A percentile compares a stretch with the other conserved stretches of the same genome.
These are phyloP conservation scores for Aspergillus sojae DNA, from an alignment of 2,329 filamentous ascomycete genomes.

Conservation along the genomic window DNA sequence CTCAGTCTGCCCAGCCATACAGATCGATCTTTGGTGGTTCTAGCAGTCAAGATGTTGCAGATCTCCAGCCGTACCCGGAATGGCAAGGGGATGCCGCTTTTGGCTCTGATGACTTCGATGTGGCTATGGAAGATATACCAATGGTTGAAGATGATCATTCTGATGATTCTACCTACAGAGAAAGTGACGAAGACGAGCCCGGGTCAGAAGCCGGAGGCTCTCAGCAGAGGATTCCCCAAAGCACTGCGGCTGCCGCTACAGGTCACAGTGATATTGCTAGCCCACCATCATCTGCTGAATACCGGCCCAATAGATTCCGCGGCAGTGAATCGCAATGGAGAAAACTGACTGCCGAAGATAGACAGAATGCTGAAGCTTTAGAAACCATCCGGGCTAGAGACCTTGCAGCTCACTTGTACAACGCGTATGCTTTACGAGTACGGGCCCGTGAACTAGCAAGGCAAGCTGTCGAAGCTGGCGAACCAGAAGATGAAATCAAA, in stretches of 20 bases:
- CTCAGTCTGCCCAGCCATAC: conserved; percentile 34
- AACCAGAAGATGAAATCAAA: conserved; percentile 15
- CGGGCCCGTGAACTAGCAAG: conserved; percentile 32
- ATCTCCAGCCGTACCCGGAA: conserved; percentile 16
- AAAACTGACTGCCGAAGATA: conserved; percentile 87
- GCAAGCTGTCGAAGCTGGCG: conserved; percentile 10
- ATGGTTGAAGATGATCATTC: conserved; percentile 23
- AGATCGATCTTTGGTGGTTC: conserved; percentile 35
- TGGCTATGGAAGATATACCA: conserved; percentile 25
- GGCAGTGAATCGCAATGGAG: conserved; percentile 71
- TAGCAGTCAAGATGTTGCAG: conserved; percentile 23
- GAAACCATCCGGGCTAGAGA: conserved; percentile 66
- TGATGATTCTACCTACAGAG: conserved; percentile 29
- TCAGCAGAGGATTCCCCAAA: not conserved
- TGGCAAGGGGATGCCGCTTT: conserved; percentile 6
- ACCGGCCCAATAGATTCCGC: conserved; percentile 72
- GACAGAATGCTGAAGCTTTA: conserved; percentile 66
- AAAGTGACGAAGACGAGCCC: conserved; percentile 19
- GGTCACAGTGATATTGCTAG: not conserved
- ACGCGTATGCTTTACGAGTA: conserved; percentile 69
- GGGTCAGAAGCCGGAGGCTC: conserved; percentile 12
- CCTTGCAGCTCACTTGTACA: conserved; percentile 76
- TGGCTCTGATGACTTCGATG: conserved; percentile 23
- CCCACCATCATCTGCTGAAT: conserved; percentile 18
- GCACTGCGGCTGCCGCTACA: not conserved